Conservation (phyloP, 2,329 filamentous ascomycete species). For the Tothia fuscella region DNA sequence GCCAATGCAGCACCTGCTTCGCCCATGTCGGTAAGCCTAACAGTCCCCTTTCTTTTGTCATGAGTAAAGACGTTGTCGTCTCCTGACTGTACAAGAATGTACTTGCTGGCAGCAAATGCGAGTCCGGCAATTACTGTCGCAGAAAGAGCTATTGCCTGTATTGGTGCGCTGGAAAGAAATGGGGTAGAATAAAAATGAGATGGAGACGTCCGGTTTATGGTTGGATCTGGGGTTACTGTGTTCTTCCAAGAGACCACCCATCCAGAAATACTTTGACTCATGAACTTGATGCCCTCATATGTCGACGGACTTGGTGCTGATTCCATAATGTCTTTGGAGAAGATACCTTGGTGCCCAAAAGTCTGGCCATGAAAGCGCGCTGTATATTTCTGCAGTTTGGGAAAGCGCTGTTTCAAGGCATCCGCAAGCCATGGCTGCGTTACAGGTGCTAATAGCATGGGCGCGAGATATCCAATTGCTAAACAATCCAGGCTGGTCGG, state of each 20-base stretch:
- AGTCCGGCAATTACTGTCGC: neutral
- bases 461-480: constrained; percentile 63
- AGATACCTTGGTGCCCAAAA: neutral
- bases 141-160: neutral
- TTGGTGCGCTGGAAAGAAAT: neutral
- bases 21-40: constrained; percentile 8
- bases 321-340: neutral
- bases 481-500: constrained; percentile 65
- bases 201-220: neutral
- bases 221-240: neutral
- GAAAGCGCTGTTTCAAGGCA: constrained; percentile 39
- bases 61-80: neutral
- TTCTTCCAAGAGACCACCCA: neutral
- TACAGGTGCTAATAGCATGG: constrained; percentile 54
- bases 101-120: neutral
- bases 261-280: neutral
- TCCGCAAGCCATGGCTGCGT: constrained; percentile 52
- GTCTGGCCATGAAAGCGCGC: constrained; percentile 18
- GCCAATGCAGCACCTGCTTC: constrained; percentile 13
- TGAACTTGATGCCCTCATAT: neutral
- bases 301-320: neutral
- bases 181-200: neutral
- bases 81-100: neutral
- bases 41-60: neutral
- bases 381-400: constrained; percentile 27